Percentiles rank a stretch among this genome's conserved stretches.
phyloP scores from a whole-genome alignment of 2,329 filamentous ascomycete genomes.

The Cytospora mali region DNA sequence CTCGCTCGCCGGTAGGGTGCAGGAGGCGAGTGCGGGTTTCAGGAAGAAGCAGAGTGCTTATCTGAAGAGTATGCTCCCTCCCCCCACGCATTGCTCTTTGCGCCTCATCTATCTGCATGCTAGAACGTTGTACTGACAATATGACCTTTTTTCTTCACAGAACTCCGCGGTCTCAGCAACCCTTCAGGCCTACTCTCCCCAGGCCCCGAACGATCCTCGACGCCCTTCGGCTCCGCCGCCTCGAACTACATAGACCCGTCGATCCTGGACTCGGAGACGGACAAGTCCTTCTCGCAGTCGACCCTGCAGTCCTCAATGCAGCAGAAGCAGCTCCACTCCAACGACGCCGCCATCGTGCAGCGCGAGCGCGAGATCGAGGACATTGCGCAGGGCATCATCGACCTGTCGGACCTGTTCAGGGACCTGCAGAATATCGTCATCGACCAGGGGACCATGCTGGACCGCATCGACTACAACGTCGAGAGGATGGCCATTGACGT shows the following conservation, averaged over 20 bases:
- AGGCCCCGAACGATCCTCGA: slow-evolving; percentile 52
- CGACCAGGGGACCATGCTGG: slow-evolving; percentile 86
- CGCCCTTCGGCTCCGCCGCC: slow-evolving; percentile 44
- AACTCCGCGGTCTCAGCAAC: slow-evolving; percentile 73
- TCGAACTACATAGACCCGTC: slow-evolving; percentile 74
- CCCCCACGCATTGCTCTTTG: background rate
- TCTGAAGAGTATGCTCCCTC: slow-evolving; percentile 71
- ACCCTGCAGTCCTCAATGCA: slow-evolving; percentile 80
- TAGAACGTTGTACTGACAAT: too few relatives aligned
- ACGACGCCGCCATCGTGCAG: slow-evolving; percentile 84
- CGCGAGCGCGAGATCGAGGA: slow-evolving; percentile 96
- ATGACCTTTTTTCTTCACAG: slow-evolving; percentile 45
- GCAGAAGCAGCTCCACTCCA: slow-evolving; percentile 67
- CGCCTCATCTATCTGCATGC: background rate
- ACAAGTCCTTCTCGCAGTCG: slow-evolving; percentile 88
- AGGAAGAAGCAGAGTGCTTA: slow-evolving; percentile 98
- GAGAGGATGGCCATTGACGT: slow-evolving; percentile 94
- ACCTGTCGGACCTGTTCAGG: slow-evolving; percentile 93
- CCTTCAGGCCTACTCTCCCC: slow-evolving; percentile 53
- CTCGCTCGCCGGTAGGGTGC: slow-evolving; percentile 82
- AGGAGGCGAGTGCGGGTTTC: slow-evolving; percentile 89
- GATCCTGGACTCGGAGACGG: slow-evolving; percentile 88
- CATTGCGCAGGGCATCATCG: slow-evolving; percentile 97
- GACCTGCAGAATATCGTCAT: slow-evolving; percentile 96
- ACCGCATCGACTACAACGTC: slow-evolving; percentile 97